Conservation (phyloP, 345 rosid genomes). For the Pistacia integerrima region DNA sequence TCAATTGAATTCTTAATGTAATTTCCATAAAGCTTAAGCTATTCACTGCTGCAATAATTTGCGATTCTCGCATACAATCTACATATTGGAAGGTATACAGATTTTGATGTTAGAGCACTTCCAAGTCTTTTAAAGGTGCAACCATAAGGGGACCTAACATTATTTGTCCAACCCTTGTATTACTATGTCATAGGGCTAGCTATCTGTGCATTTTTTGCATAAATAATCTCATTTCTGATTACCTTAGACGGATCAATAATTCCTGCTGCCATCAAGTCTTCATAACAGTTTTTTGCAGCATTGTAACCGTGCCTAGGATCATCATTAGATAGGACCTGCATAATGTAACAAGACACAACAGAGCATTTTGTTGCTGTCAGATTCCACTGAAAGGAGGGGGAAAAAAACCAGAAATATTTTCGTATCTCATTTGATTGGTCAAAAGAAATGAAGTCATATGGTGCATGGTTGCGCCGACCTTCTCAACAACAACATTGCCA, state of each 20-base stretch:
- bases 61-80: too few relatives aligned
- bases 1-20: not conserved
- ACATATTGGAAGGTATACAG: too few relatives aligned
- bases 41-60: not conserved
- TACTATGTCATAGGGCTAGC: not conserved
- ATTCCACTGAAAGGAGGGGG: not conserved
- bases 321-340: conserved; percentile 60
- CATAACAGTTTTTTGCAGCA: conserved; percentile 74
- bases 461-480: conserved; percentile 42
- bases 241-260: conserved; percentile 95
- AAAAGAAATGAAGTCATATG: conserved; percentile 6
- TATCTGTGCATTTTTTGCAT: not conserved
- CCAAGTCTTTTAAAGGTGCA: not conserved
- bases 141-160: not conserved
- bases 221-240: conserved; percentile 9
- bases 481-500: conserved; percentile 73
- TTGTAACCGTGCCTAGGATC: conserved; percentile 74
- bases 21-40: not conserved
- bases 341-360: conserved; percentile 16
- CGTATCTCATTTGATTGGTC: not conserved
- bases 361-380: conserved; percentile 5
- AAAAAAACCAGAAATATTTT: not conserved
- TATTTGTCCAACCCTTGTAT: not conserved
- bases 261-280: conserved; percentile 77
- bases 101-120: not conserved